Evolutionary conservation across 176 grass and related monocot species (phyloP).

Genomic region (Dendrocalamus sinicus): DNA sequence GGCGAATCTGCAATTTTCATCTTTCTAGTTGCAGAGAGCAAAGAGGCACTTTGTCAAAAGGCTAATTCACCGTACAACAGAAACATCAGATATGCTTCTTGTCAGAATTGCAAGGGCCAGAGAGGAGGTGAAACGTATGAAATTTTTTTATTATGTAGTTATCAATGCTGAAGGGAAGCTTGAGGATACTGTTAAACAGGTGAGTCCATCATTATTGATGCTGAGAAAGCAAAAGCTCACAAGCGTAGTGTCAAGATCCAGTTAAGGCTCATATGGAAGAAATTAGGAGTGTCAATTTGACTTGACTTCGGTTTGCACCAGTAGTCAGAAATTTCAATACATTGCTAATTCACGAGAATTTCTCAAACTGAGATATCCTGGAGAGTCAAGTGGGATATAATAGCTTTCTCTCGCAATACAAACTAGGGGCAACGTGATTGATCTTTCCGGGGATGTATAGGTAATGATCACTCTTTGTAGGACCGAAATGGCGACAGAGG

Average conservation of each 20-base stretch:
- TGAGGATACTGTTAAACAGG: slow-evolving; percentile 75
- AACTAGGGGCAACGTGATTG: too few relatives aligned
- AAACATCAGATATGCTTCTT: slow-evolving; percentile 95
- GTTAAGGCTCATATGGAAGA: slow-evolving; percentile 31
- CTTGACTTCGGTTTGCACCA: slow-evolving; percentile 20
- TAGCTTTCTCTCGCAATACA: too few relatives aligned
- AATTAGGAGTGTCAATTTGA: slow-evolving; percentile 32
- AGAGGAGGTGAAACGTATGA: slow-evolving; percentile 79
- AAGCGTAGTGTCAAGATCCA: slow-evolving; percentile 65
- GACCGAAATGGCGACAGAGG: too few relatives aligned
- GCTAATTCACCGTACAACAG: slow-evolving; percentile 83
- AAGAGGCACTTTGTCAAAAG: slow-evolving; percentile 92
- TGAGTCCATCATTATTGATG: slow-evolving; percentile 87
- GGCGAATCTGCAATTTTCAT: slow-evolving; percentile 94
- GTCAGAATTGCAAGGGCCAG: slow-evolving; percentile 86
- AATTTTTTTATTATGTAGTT: slow-evolving; percentile 82
- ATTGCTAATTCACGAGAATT: too few relatives aligned
- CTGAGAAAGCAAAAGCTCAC: slow-evolving; percentile 82
- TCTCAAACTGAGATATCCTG: too few relatives aligned
- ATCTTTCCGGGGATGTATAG: too few relatives aligned
- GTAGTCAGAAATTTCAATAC: slow-evolving; percentile 25
- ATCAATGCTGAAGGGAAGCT: slow-evolving; percentile 91
- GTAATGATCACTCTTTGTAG: too few relatives aligned
- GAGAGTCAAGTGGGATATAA: too few relatives aligned
- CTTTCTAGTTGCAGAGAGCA: slow-evolving; percentile 87